These are phyloP conservation scores for Fusarium hostae DNA, from an alignment of 2,329 filamentous ascomycete genomes.

Conservation along the genomic window DNA sequence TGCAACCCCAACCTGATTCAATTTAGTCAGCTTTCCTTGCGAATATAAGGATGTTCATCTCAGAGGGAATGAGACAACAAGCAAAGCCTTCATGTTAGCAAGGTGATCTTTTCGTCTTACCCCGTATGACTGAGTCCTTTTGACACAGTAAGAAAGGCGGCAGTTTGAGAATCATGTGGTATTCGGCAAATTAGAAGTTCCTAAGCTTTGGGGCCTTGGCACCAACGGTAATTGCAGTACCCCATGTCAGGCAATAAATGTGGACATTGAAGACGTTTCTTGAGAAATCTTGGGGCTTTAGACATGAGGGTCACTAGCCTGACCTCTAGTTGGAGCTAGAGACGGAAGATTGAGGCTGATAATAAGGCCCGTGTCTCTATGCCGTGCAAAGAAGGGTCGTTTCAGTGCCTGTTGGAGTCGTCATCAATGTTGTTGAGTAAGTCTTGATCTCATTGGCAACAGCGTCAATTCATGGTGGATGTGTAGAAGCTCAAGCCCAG, in stretches of 20 bases:
- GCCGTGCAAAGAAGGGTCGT: conserved; percentile 11
- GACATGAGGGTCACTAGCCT: neutral
- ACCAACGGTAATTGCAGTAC: conserved; percentile 35
- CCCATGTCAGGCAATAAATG: conserved; percentile 18
- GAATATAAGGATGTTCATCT: neutral
- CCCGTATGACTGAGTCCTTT: neutral
- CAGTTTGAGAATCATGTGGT: neutral
- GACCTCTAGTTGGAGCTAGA: neutral
- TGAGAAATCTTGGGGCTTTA: neutral
- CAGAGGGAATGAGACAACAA: neutral
- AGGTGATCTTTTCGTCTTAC: neutral
- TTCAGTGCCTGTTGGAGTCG: conserved; percentile 15
- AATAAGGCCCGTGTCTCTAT: conserved; percentile 4
- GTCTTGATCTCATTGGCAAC: conserved; percentile 14
- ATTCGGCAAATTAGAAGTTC: neutral
- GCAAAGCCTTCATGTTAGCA: neutral
- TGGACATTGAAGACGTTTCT: conserved; percentile 7
- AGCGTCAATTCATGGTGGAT: conserved; percentile 22
- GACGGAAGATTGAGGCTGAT: conserved; percentile 9
- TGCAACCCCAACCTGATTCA: neutral
- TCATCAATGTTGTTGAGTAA: conserved; percentile 2
- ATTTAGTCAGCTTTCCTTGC: neutral
- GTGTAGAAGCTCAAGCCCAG: conserved; percentile 21
- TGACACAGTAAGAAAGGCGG: neutral
- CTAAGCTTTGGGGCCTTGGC: conserved; percentile 2